phyloP scores from a whole-genome alignment of 208 protist genomes.

The Porcisia deanei region DNA sequence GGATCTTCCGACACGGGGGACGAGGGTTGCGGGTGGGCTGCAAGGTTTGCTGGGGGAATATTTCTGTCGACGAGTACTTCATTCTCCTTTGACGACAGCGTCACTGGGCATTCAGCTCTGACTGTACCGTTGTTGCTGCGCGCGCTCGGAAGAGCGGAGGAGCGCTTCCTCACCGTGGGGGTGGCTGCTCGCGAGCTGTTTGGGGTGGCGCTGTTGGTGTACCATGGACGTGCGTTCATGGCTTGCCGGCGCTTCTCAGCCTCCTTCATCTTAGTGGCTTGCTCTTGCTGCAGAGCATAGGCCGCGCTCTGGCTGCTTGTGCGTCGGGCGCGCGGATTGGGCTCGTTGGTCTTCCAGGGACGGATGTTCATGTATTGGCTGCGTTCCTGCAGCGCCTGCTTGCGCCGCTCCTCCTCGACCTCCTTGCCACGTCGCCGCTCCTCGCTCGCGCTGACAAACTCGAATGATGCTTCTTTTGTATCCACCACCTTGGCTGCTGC shows the following conservation, averaged over 20 bases:
- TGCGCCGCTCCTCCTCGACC: slow-evolving; percentile 18
- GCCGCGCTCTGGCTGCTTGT: slow-evolving; percentile 31
- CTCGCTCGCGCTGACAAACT: slow-evolving; percentile 8
- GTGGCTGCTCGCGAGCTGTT: slow-evolving; percentile 7
- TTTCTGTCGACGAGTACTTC: background rate
- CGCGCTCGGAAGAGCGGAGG: background rate
- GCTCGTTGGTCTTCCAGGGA: slow-evolving; percentile 19
- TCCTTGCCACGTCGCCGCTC: slow-evolving; percentile 8
- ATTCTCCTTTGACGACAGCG: background rate
- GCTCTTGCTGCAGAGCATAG: slow-evolving; percentile 4
- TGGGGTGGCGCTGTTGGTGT: slow-evolving; percentile 15
- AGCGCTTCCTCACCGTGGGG: background rate
- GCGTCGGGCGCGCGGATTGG: slow-evolving; percentile 21
- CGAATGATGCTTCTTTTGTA: background rate
- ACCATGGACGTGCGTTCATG: slow-evolving; percentile 35
- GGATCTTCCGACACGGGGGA: background rate
- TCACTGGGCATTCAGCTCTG: background rate
- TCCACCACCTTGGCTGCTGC: background rate
- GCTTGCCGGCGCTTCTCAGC: slow-evolving; percentile 9
- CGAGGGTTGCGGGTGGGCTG: background rate
- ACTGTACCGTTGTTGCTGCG: background rate
- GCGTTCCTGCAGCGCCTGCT: slow-evolving; percentile 21
- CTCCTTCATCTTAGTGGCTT: background rate
- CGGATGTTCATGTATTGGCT: slow-evolving; percentile 23
- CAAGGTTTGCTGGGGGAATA: background rate